A percentile compares a stretch with the other conserved stretches of the same genome.
These are phyloP conservation scores for Globisporangium okanoganense DNA, from an alignment of 352 stramenopile genomes.

Conservation along the genomic window DNA sequence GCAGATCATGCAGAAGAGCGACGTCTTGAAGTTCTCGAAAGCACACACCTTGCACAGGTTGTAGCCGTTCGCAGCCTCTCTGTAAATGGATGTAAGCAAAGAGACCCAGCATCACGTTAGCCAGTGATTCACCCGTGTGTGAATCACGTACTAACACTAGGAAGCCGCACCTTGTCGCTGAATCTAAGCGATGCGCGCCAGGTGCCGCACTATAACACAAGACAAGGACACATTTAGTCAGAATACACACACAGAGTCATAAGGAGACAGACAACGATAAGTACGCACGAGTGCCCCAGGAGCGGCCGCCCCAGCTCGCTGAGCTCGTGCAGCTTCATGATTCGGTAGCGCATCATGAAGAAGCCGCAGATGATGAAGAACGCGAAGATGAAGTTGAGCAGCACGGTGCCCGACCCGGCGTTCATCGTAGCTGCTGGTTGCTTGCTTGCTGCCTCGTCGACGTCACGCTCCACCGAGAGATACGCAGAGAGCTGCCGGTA, in stretches of 20 bases:
- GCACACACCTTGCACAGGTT: conserved; percentile 37
- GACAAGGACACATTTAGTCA: not conserved
- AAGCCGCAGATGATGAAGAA: conserved; percentile 40
- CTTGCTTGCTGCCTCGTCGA: conserved; percentile 1
- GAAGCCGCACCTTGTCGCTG: conserved; percentile 25
- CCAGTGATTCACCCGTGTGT: not conserved
- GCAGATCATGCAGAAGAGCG: conserved; percentile 43
- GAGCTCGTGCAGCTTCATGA: conserved; percentile 39
- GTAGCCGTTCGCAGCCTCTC: conserved; percentile 48
- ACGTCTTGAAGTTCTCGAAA: conserved; percentile 62
- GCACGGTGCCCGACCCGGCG: conserved; percentile 19
- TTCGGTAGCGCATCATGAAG: conserved; percentile 43
- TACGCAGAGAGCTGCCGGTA: not conserved
- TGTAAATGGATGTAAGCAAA: conserved; percentile 1
- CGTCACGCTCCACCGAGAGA: not conserved
- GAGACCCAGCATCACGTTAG: not conserved
- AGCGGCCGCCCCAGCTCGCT: conserved; percentile 51
- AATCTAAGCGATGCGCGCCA: conserved; percentile 46
- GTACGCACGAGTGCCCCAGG: conserved; percentile 39
- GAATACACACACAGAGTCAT: not conserved
- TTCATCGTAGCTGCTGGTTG: not conserved
- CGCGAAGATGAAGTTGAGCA: conserved; percentile 41
- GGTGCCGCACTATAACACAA: conserved; percentile 13
- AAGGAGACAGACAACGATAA: conserved; percentile 2
- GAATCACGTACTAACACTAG: not conserved